A percentile compares a stretch with the other conserved stretches of the same genome.
Conservation (phyloP, 129 eudicot genomes). For the Sambucus nigra region DNA sequence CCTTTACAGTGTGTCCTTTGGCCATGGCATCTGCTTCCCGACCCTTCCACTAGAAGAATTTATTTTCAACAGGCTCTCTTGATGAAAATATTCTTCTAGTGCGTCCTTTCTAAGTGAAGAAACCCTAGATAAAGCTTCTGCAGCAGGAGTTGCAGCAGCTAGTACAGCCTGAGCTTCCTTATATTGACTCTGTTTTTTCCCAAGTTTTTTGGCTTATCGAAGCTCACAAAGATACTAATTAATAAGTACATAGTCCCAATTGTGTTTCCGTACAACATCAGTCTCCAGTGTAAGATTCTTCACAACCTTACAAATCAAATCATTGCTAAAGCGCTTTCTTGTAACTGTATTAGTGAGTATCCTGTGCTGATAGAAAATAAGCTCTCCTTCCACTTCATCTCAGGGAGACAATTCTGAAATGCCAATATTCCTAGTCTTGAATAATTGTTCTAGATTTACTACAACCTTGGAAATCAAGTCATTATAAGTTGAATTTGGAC, state of each 20-base stretch:
- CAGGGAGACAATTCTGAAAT: slow-evolving; percentile 47
- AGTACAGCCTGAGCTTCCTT: slow-evolving; percentile 94
- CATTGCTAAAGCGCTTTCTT: slow-evolving; percentile 55
- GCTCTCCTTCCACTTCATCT: slow-evolving; percentile 96
- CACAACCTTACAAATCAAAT: slow-evolving; percentile 56
- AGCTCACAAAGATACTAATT: slow-evolving; percentile 73
- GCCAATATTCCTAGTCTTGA: slow-evolving; percentile 33
- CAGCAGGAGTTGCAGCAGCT: slow-evolving; percentile 99
- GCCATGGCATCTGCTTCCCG: slow-evolving; percentile 39
- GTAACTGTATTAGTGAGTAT: slow-evolving; percentile 47
- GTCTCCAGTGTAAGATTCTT: slow-evolving; percentile 59
- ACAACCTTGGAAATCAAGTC: too few species aligned
- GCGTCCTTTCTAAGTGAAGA: slow-evolving; percentile 90
- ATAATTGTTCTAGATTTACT: slow-evolving; percentile 40
- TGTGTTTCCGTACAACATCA: slow-evolving; percentile 46
- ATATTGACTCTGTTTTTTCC: slow-evolving; percentile 83
- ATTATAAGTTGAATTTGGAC: slow-evolving; percentile 21
- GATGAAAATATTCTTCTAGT: slow-evolving; percentile 46
- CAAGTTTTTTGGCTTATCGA: slow-evolving; percentile 79
- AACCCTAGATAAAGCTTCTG: slow-evolving; percentile 84
- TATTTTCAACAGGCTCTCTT: slow-evolving; percentile 44
- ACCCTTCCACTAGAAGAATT: slow-evolving; percentile 42
- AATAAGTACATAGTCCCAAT: slow-evolving; percentile 82
- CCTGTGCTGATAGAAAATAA: slow-evolving; percentile 61
- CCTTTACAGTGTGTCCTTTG: slow-evolving; percentile 51